Conservation (phyloP, 768 basidiomycete genomes). For the Boletus vermiculosoides region DNA sequence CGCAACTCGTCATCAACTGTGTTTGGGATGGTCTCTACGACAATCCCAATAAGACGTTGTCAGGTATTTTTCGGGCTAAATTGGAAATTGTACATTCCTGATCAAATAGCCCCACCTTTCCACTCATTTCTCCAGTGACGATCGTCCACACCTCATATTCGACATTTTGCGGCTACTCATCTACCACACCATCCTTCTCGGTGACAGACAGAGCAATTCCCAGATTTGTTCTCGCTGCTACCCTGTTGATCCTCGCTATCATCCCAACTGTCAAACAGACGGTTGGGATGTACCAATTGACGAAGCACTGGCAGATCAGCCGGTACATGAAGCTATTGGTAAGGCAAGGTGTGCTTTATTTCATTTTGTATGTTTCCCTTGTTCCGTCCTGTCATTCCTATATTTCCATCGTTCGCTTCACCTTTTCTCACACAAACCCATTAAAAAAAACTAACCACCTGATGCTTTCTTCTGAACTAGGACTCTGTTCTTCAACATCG, state of each 20-base stretch:
- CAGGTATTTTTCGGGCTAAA: constrained; percentile 2
- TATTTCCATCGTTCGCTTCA: too few species aligned
- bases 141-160: background rate
- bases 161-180: too few species aligned
- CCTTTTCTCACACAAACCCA: background rate
- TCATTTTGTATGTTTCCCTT: constrained; percentile 7
- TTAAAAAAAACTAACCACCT: background rate
- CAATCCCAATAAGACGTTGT: background rate
- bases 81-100: too few species aligned
- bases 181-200: too few species aligned
- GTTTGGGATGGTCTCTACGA: background rate
- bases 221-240: background rate
- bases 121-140: background rate
- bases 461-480: background rate
- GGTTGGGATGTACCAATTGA: constrained; percentile 4
- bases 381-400: background rate
- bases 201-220: background rate
- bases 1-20: background rate
- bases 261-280: too few species aligned
- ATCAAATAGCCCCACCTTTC: background rate
- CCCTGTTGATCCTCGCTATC: background rate
- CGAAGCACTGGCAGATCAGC: constrained; percentile 6
- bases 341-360: constrained; percentile 12
- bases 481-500: constrained; percentile 4
- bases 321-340: constrained; percentile 1